Percentiles rank a stretch among this genome's conserved stretches.
These are phyloP conservation scores for Neurospora sp. DNA, from an alignment of 2,329 filamentous ascomycete species.

Conservation along the genomic window DNA sequence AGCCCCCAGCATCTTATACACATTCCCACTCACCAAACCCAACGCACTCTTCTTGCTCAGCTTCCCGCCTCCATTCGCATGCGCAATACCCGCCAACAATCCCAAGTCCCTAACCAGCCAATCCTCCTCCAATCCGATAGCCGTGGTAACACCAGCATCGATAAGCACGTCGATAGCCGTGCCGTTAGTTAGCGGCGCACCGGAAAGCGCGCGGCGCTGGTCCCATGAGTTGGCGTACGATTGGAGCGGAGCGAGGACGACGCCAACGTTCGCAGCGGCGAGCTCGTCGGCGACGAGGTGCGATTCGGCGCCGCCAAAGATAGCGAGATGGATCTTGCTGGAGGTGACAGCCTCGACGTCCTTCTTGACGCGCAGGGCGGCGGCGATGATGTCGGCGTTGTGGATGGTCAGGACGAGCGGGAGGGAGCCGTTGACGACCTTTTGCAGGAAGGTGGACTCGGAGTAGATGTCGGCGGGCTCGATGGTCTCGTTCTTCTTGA, in stretches of 20 bases:
- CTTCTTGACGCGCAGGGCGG: constrained; percentile 48
- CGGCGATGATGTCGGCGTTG: constrained; percentile 53
- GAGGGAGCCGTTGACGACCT: constrained; percentile 43
- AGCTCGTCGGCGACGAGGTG: constrained; percentile 49
- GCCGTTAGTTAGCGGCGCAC: constrained; percentile 57
- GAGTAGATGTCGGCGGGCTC: constrained; percentile 30
- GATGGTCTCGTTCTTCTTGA: constrained; percentile 21
- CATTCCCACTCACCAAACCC: constrained; percentile 45
- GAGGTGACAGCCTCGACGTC: constrained; percentile 35
- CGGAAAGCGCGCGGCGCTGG: constrained; percentile 49
- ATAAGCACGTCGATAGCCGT: constrained; percentile 49
- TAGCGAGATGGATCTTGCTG: constrained; percentile 37
- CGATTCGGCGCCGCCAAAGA: constrained; percentile 55
- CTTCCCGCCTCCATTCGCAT: constrained; percentile 44
- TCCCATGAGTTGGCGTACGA: constrained; percentile 49
- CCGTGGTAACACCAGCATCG: constrained; percentile 48
- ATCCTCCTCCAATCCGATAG: constrained; percentile 50
- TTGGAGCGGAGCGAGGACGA: constrained; percentile 51
- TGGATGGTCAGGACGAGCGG: constrained; percentile 50
- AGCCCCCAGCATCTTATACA: constrained; percentile 48
- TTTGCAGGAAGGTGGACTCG: constrained; percentile 40
- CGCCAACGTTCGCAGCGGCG: constrained; percentile 43
- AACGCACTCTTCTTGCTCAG: constrained; percentile 46
- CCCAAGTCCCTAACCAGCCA: constrained; percentile 52
- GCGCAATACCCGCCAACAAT: constrained; percentile 50